These are phyloP conservation scores for Ogataea naganishii DNA, from an alignment of 805 yeast species.

Conservation along the genomic window DNA sequence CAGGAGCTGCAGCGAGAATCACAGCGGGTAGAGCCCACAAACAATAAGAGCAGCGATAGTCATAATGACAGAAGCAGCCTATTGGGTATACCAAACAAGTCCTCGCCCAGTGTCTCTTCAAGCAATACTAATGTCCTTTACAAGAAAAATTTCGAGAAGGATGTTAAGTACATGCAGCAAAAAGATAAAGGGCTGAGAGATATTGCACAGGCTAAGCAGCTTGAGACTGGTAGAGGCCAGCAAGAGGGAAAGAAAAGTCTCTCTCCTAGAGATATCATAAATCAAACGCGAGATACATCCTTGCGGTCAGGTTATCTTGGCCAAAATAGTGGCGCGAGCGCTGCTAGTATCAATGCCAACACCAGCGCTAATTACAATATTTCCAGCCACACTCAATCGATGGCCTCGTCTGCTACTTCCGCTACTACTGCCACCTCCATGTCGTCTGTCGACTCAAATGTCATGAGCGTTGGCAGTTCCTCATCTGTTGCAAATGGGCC, in stretches of 20 bases:
- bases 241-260: no score
- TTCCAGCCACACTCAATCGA: not conserved
- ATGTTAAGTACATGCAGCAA: not conserved
- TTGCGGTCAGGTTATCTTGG: no score
- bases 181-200: not conserved
- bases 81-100: slow-evolving; percentile 11
- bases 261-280: no score
- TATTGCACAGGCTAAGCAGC: slow-evolving; percentile 2
- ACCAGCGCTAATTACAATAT: not conserved
- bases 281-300: no score
- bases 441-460: not conserved
- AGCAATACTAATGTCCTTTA: slow-evolving; percentile 14
- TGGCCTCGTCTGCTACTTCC: not conserved
- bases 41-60: not conserved
- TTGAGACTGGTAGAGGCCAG: not conserved
- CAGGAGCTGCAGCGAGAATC: slow-evolving; percentile 8
- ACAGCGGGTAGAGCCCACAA: not conserved
- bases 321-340: no score
- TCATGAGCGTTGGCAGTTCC: slow-evolving; percentile 4
- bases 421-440: not conserved
- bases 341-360: no score
- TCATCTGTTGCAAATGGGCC: slow-evolving; percentile 8
- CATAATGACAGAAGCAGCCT: slow-evolving; percentile 5
- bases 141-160: slow-evolving; percentile 1
- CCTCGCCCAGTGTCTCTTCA: slow-evolving; percentile 15